A percentile compares a stretch with the other conserved stretches of the same genome.
These are phyloP conservation scores for Penicillium sumatraense DNA, from an alignment of 2,329 filamentous ascomycete species.

Conservation along the genomic window DNA sequence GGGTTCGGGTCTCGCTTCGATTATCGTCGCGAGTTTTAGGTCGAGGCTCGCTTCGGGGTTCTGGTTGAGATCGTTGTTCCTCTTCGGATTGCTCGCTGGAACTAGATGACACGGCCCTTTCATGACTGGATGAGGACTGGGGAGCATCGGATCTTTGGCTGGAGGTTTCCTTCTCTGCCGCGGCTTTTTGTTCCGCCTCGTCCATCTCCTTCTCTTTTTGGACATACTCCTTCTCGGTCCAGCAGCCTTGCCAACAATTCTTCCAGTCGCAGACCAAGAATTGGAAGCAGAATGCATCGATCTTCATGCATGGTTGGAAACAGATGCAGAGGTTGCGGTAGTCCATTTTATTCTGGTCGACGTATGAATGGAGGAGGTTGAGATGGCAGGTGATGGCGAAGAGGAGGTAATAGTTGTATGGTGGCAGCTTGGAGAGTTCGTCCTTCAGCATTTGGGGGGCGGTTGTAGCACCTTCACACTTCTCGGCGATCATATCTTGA, in stretches of 20 bases:
- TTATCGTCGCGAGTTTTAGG: neutral
- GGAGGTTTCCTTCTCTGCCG: conserved; percentile 30
- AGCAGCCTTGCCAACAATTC: conserved; percentile 95
- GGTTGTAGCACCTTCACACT: conserved; percentile 76
- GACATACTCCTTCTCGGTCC: conserved; percentile 80
- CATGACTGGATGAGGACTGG: conserved; percentile 45
- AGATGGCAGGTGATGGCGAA: conserved; percentile 98
- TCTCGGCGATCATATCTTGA: conserved; percentile 78
- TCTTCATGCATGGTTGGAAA: conserved; percentile 96
- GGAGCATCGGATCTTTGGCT: conserved; percentile 20
- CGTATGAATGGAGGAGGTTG: conserved; percentile 85
- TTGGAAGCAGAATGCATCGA: conserved; percentile 92
- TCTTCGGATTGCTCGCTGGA: conserved; percentile 63
- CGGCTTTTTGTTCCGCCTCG: conserved; percentile 34
- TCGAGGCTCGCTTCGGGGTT: conserved; percentile 17
- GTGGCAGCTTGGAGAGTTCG: conserved; percentile 89
- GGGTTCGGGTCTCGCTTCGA: conserved; percentile 23
- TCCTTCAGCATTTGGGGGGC: conserved; percentile 87
- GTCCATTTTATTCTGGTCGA: conserved; percentile 98
- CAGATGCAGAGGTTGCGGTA: conserved; percentile 95
- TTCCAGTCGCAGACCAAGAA: conserved; percentile 95
- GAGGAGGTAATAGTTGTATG: conserved; percentile 96
- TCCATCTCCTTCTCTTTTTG: conserved; percentile 56
- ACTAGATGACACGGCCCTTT: conserved; percentile 63
- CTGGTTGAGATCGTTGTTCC: conserved; percentile 34